Conservation (phyloP, 805 yeast species). For the Sporopachydermia quercuum region DNA sequence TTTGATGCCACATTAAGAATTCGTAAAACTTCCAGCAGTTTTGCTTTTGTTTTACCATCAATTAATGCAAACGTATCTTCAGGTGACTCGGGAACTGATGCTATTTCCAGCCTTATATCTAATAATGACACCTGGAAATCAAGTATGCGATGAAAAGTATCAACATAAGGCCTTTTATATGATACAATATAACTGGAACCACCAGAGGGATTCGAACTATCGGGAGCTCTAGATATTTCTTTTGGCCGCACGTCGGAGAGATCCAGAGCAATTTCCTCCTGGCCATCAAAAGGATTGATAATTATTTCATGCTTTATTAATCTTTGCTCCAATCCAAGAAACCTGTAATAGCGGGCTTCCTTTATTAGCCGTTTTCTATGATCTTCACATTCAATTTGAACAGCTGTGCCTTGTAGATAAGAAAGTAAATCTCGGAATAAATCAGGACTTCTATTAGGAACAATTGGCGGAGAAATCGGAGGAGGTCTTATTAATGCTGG, state of each 20-base stretch:
- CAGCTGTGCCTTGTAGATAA: slow-evolving; percentile 37
- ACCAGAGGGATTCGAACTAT: too few species aligned
- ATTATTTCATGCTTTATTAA: slow-evolving; percentile 37
- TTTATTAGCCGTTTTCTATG: slow-evolving; percentile 43
- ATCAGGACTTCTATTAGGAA: slow-evolving; percentile 34
- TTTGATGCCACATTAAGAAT: not conserved
- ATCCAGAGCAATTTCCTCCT: slow-evolving; percentile 2
- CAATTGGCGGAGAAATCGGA: slow-evolving; percentile 45
- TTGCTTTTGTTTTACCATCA: not conserved
- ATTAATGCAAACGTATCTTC: not conserved
- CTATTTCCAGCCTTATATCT: not conserved
- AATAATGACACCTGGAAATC: slow-evolving; percentile 22
- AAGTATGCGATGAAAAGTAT: slow-evolving; percentile 23
- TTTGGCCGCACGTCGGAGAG: not conserved
- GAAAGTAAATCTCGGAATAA: slow-evolving; percentile 41
- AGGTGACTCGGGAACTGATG: not conserved
- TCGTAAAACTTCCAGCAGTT: not conserved
- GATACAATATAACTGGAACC: slow-evolving; percentile 12
- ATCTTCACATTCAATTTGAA: slow-evolving; percentile 31
- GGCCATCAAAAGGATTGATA: slow-evolving; percentile 13
- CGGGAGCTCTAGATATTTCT: not conserved
- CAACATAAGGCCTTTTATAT: slow-evolving; percentile 34
- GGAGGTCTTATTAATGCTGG: slow-evolving; percentile 59
- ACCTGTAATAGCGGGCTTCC: slow-evolving; percentile 69
- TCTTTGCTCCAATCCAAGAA: slow-evolving; percentile 59